A percentile compares a stretch with the other conserved stretches of the same genome.
These are phyloP conservation scores for Desmodesmus armatus DNA, from an alignment of 139 green algal genomes.

Conservation along the genomic window DNA sequence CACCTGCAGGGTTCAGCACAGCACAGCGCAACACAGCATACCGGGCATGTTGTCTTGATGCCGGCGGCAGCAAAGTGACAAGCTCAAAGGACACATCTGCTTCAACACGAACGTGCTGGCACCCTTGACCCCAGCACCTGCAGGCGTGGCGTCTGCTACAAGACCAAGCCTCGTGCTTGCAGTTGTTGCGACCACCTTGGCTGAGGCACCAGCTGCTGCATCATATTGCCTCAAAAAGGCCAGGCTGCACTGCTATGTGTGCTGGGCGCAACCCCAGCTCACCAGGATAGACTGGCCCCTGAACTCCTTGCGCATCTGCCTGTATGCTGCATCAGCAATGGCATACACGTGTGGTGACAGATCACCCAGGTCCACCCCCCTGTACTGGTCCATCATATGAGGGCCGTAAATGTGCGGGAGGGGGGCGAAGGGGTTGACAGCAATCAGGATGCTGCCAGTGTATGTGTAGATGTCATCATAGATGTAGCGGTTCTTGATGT, in stretches of 20 bases:
- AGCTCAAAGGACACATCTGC: background rate
- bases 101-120: background rate
- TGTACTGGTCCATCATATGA: slow-evolving; percentile 96
- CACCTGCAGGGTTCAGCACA: slow-evolving; percentile 68
- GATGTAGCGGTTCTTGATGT: slow-evolving; percentile 85
- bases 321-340: slow-evolving; percentile 88
- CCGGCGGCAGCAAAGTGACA: background rate
- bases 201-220: too few relatives aligned
- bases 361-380: slow-evolving; percentile 84
- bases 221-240: too few relatives aligned
- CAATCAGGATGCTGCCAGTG: slow-evolving; percentile 93
- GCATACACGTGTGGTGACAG: slow-evolving; percentile 95
- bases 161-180: too few relatives aligned
- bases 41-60: too few relatives aligned
- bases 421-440: slow-evolving; percentile 90
- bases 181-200: too few relatives aligned
- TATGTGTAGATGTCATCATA: slow-evolving; percentile 97
- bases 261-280: background rate
- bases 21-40: background rate
- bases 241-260: too few relatives aligned
- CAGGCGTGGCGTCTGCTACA: too few relatives aligned
- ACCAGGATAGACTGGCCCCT: slow-evolving; percentile 93
- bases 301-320: slow-evolving; percentile 85
- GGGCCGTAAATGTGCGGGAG: slow-evolving; percentile 90
- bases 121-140: too few relatives aligned